Base-by-base conservation (phyloP, 1,284 basidiomycete species). In the Heliocybe sulcata region DNA sequence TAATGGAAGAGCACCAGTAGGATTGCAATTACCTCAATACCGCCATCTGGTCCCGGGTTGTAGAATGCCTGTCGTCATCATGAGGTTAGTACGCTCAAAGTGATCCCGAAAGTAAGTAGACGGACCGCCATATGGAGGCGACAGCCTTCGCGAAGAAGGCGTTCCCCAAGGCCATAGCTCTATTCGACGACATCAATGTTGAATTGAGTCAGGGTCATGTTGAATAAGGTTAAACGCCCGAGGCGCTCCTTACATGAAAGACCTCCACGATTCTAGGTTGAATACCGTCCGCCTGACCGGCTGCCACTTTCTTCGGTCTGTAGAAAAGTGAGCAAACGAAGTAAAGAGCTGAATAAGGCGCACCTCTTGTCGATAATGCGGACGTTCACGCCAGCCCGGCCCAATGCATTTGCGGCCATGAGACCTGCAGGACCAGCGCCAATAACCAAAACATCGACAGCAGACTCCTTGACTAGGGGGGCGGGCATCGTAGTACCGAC, bases 361-460 rank as follows among this genome's bases (percentile, higher is more conserved):
- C 20, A 47, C 45, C 45, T 47, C 66, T 83, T 74, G 64, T 90
- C 88, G 33, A 90, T 68, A 50, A 90, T 79, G 6, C 82, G 75
- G 14, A 87, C 80, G 42, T 79, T 76, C n/a, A 84, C 68, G 0
- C 84, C 85, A 12, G 80, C 82, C 51, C 65, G 74, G 4, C 76
- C 78, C 31, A 90, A 75, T 2, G 79, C 85, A 62, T 83, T 81
- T 23, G 79, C 79, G 56, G 80, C 82, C 81, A 87, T 80, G 1
- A 82, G 63, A 4, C 82, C 82, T 1, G 81, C 79, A 6, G 81
- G 81, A 35, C 81, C 81, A 14, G 78, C 79, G 20, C 80, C 80
- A 26, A 82, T 67, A 56, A 84, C 67, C 56, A 83, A 72, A 31
- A 83, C 79, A 61, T 83, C 82, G 45, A 81, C 78, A 2, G 69